Evolutionary conservation across 2,329 filamentous ascomycete genomes (phyloP).

Genomic region (Fusarium multiceps): DNA sequence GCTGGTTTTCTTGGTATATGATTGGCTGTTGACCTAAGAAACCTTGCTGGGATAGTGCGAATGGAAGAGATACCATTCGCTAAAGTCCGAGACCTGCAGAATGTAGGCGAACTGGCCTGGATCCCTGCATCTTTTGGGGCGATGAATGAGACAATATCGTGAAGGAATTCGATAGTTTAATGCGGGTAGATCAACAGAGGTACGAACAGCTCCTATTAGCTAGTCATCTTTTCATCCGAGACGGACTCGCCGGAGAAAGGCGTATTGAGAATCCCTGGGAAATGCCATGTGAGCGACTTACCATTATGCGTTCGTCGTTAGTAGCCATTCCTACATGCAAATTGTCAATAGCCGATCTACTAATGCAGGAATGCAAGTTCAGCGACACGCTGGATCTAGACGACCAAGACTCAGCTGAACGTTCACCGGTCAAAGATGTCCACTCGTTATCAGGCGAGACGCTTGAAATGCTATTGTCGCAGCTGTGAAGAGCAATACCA

Average conservation of each 20-base stretch:
- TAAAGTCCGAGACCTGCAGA: neutral
- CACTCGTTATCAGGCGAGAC: neutral
- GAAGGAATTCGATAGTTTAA: neutral
- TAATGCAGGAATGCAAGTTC: neutral
- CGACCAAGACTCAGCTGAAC: fast-evolving
- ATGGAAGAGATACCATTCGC: neutral
- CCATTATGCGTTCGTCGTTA: fast-evolving
- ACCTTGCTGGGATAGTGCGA: neutral
- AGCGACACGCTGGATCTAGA: neutral
- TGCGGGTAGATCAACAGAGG: neutral
- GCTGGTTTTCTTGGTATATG: too few relatives aligned
- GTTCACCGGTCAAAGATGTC: too few relatives aligned
- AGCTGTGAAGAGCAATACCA: fast-evolving
- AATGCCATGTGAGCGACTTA: neutral
- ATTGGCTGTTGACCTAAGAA: too few relatives aligned
- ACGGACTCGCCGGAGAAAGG: neutral
- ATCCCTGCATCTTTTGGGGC: neutral
- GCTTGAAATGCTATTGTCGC: neutral
- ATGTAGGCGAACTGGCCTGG: neutral
- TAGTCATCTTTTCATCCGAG: fast-evolving
- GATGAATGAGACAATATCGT: neutral
- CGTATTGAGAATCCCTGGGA: too few relatives aligned
- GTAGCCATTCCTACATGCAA: neutral
- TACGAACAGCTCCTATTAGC: fast-evolving
- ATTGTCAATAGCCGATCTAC: neutral